phyloP scores from a whole-genome alignment of 352 stramenopile species.

The Phytophthora sp. region DNA sequence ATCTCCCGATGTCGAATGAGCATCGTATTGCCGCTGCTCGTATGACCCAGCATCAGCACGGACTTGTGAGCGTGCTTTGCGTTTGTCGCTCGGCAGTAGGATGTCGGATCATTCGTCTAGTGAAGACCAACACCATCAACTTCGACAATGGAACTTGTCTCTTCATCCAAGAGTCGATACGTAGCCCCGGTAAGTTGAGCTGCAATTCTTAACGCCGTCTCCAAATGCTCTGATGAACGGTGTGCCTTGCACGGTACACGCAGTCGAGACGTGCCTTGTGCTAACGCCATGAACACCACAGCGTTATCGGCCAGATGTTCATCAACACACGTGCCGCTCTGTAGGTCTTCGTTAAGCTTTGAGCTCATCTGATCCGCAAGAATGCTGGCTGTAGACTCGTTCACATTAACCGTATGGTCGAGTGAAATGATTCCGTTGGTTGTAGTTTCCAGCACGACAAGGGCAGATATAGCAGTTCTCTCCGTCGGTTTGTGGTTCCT shows the following conservation, averaged over 20 bases:
- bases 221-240: slow-evolving; percentile 57
- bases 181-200: slow-evolving; percentile 47
- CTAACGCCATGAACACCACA: slow-evolving; percentile 75
- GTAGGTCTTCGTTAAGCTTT: slow-evolving; percentile 40
- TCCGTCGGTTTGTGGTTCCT: slow-evolving; percentile 26
- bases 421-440: slow-evolving; percentile 50
- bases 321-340: slow-evolving; percentile 65
- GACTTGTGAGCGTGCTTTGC: too few species aligned
- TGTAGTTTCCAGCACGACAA: slow-evolving; percentile 50
- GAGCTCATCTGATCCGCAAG: slow-evolving; percentile 46
- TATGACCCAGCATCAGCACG: too few species aligned
- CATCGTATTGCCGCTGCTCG: too few species aligned
- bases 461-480: slow-evolving; percentile 44
- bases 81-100: too few species aligned
- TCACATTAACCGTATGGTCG: slow-evolving; percentile 41
- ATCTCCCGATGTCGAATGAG: too few species aligned
- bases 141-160: slow-evolving; percentile 46
- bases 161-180: slow-evolving; percentile 48
- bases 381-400: slow-evolving; percentile 33
- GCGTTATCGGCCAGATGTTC: slow-evolving; percentile 78
- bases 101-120: too few species aligned
- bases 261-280: slow-evolving; percentile 52
- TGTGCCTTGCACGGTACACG: slow-evolving; percentile 53
- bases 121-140: slow-evolving; percentile 57
- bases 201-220: slow-evolving; percentile 58